Conservation (phyloP, 495 filamentous ascomycete genomes). For the Penicillium arizonense region DNA sequence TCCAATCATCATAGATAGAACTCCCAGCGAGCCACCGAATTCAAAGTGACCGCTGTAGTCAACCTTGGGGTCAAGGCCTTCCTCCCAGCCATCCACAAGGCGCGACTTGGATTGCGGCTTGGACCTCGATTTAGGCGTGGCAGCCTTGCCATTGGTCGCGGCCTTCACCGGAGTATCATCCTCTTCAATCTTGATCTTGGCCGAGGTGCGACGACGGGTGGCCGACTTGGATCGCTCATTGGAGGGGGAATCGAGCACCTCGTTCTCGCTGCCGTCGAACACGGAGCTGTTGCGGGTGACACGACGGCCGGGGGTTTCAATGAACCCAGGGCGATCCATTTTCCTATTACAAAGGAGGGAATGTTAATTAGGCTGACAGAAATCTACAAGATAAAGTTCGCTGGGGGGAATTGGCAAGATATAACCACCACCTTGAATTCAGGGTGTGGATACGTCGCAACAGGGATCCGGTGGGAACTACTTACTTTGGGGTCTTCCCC, state of each 20-base stretch:
- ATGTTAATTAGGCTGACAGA: slow-evolving; percentile 8
- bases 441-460: slow-evolving; percentile 15
- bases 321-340: slow-evolving; percentile 54
- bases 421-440: slow-evolving; percentile 4
- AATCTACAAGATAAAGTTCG: background rate
- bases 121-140: slow-evolving; percentile 17
- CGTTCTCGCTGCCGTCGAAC: slow-evolving; percentile 30
- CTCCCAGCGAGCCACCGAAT: slow-evolving; percentile 81
- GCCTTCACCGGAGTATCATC: slow-evolving; percentile 25
- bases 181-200: slow-evolving; percentile 32
- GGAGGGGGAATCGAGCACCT: slow-evolving; percentile 30
- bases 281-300: slow-evolving; percentile 43
- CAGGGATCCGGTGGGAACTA: slow-evolving; percentile 17
- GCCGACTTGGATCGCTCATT: slow-evolving; percentile 26
- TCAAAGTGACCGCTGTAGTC: slow-evolving; percentile 82
- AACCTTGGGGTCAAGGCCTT: slow-evolving; percentile 70
- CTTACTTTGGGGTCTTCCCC: slow-evolving; percentile 51
- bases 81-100: slow-evolving; percentile 64
- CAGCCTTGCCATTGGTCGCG: slow-evolving; percentile 40
- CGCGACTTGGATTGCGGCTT: slow-evolving; percentile 26
- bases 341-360: slow-evolving; percentile 39
- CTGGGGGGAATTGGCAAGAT: slow-evolving; percentile 1
- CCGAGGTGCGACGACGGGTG: slow-evolving; percentile 34
- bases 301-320: slow-evolving; percentile 55
- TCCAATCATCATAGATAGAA: slow-evolving; percentile 80